Evolutionary conservation across 2,329 filamentous ascomycete genomes (phyloP), one percentile per base, ranked within the genome.

Genomic region (Plenodomus tracheiphilus): DNA sequence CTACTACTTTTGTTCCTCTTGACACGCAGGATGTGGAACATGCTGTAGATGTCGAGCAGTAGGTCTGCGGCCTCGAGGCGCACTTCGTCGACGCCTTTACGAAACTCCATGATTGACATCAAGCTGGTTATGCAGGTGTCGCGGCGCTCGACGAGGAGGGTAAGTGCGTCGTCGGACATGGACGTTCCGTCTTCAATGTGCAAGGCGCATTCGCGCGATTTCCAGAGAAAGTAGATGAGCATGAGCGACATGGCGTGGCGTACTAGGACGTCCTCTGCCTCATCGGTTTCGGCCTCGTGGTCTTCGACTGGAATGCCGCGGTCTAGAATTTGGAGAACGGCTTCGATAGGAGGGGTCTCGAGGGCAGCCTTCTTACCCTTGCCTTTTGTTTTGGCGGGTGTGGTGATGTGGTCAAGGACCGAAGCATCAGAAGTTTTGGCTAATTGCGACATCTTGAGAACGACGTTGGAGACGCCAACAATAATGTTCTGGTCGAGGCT

Each of bases 151-250:
- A 76, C 75, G 5, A 81, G 75, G 18, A 81, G 73, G 58, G 88
- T 83, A 22, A 91, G 75, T 7, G 85, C 81, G 6, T 76, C 71
- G 41, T 83, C 78, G 1, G 83, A 64, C 46, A 90, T 80, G 3
- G 77, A 51, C 6, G 64, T 69, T 10, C 60, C 64, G 13, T 63
- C 53, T 41, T 65, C 79, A 38, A 77, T 62, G 15, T 66, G 56
- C 4, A 58, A 56, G n/a, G 68, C 64, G 40, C 74, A 66, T 35
- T 80, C 77, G 44, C 84, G 82, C 18, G 88, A 82, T 68, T 94
- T 93, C 94, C 94, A 99, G 85, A 96, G 90, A 68, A 97, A 96
- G 75, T 97, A 97, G 74, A 95, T 91, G 39, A 91, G 81, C 42
- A 88, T 80, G 2, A 86, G 81, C 57, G 88, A 87, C 63, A 95